Conservation (phyloP, 164 flowering plant genomes). For the Saururus chinensis region DNA sequence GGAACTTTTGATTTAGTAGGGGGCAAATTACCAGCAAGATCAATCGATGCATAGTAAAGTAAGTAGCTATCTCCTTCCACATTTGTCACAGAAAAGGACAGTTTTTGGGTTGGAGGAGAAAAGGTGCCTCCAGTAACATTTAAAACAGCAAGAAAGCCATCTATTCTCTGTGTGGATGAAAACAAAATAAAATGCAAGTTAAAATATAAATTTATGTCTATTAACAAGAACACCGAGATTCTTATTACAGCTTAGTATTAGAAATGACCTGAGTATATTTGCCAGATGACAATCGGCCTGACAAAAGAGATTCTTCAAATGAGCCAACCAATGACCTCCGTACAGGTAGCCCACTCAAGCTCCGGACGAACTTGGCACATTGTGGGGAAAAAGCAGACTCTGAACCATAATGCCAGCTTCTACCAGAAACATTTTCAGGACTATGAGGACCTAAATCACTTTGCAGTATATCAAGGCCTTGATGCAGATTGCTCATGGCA, state of each 20-base stretch:
- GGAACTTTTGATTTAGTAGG: constrained; percentile 30
- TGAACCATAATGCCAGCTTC: constrained; percentile 15
- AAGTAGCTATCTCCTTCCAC: constrained; percentile 75
- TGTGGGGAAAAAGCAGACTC: constrained; percentile 20
- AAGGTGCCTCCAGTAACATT: constrained; percentile 75
- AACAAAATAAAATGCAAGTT: not conserved
- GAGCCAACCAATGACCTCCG: constrained; percentile 94
- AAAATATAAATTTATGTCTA: not conserved
- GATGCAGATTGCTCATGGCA: constrained; percentile 26
- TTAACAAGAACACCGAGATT: not conserved
- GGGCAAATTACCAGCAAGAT: constrained; percentile 44
- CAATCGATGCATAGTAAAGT: constrained; percentile 69
- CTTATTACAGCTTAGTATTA: not conserved
- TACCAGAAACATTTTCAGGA: constrained; percentile 21
- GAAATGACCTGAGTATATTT: constrained; percentile 50
- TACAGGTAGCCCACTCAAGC: constrained; percentile 43
- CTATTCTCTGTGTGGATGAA: constrained; percentile 45
- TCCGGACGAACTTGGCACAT: constrained; percentile 28
- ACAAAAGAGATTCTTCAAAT: constrained; percentile 86
- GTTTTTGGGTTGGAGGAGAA: constrained; percentile 79
- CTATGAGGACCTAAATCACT: constrained; percentile 27
- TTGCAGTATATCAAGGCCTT: constrained; percentile 24
- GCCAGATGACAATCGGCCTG: constrained; percentile 66
- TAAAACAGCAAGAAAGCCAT: constrained; percentile 88
- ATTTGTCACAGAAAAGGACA: constrained; percentile 81